Evolutionary conservation across 2,329 filamentous ascomycete species (phyloP), one percentile per base, ranked within the genome.

Genomic region (Magnaporthiopsis rhizophila): DNA sequence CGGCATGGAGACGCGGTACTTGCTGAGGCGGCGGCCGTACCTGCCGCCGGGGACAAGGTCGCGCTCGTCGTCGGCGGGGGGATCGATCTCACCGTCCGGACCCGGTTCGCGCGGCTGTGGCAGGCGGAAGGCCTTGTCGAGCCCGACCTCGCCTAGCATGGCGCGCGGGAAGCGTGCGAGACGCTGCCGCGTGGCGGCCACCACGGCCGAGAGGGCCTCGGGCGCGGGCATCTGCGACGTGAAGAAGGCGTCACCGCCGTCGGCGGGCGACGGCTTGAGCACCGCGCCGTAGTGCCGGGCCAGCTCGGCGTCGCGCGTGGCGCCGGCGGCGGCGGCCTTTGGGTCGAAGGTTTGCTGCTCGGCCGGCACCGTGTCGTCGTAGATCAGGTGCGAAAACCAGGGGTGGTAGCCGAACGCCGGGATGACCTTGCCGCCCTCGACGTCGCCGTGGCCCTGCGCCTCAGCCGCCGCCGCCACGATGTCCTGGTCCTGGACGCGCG

Each of bases 331-430:
- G 2, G 15, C 63, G 5, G 64, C 64, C 2, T 30, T 30, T 5
- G 71, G 68, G 64, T 74, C 72, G 65, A 77, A 81, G 0, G 77
- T 79, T 38, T 74, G 71, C 60, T 71, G 69, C 36, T 72, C 72
- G 72, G 26, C 57, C 11, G 64, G 63, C 11, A 62, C 56, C 3
- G 72, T 74, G 73, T 91, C 86, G 70, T 88, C 83, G 71, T 87
- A 91, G 70, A 95, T 81, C 68, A 91, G 87, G 73, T 94, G 81
- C 1, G 90, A 89, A 74, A 93, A 94, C 91, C 91, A 95, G 0
- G 91, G 91, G 72, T 95, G 91, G 89, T 90, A 93, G 26, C 91
- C 91, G 75, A 93, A 94, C n/a, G 87, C 86, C 0, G 91, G 89
- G 3, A 94, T 70, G 62, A 81, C 68, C 24, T 70, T 73, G 24